A percentile compares a stretch with the other conserved stretches of the same genome.
Conservation (phyloP, 345 rosid species). For the Gossypium thurberi region DNA sequence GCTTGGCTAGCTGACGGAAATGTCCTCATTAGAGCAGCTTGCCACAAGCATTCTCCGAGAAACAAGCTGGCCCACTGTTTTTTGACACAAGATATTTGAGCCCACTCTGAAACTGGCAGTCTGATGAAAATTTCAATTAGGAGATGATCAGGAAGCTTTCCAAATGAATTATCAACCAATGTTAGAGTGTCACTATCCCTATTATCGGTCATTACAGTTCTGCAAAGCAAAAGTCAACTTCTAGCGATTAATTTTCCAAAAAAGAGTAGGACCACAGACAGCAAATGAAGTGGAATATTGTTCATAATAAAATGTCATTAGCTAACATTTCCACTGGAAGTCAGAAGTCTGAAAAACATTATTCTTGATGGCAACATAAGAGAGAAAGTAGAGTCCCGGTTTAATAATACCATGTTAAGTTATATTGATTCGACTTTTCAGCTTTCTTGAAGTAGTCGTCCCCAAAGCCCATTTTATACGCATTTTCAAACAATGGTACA, state of each 20-base stretch:
- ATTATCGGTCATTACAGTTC: conserved; percentile 44
- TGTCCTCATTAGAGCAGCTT: conserved; percentile 53
- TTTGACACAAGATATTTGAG: conserved; percentile 48
- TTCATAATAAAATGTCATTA: not conserved
- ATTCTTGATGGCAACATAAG: not conserved
- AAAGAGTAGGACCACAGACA: not conserved
- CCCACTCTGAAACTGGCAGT: conserved; percentile 63
- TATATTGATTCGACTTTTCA: too few relatives aligned
- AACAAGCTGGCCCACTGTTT: conserved; percentile 71
- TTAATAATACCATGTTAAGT: not conserved
- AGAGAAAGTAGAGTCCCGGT: not conserved
- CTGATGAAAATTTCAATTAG: conserved; percentile 70
- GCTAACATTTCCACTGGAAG: not conserved
- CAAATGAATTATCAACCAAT: conserved; percentile 33
- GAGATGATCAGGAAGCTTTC: conserved; percentile 72
- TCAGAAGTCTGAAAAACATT: not conserved
- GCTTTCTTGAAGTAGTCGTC: too few relatives aligned
- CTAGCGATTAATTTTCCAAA: not conserved
- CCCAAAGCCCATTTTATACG: too few relatives aligned
- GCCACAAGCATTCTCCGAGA: conserved; percentile 78
- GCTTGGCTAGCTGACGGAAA: conserved; percentile 50
- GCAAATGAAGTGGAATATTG: not conserved
- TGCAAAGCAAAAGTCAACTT: conserved; percentile 24
- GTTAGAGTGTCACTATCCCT: conserved; percentile 19
- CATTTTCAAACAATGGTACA: too few relatives aligned